phyloP scores from a whole-genome alignment of 495 filamentous ascomycete genomes.

The Xylaria cubensis region DNA sequence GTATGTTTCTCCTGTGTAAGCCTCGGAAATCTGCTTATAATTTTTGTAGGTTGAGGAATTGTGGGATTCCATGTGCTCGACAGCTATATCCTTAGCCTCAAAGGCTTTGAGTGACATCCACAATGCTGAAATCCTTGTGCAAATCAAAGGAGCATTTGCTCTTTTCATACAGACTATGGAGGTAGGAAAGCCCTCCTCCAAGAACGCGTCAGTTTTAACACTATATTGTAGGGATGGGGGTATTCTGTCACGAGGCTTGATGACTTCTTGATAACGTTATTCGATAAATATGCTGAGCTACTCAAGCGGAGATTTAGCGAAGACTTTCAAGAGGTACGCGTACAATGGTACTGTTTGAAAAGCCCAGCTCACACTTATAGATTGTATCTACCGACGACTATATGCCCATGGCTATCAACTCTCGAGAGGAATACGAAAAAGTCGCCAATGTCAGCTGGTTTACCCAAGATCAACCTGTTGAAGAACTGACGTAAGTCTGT shows the following conservation, averaged over 20 bases:
- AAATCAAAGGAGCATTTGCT: constrained; percentile 90
- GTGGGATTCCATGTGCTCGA: constrained; percentile 97
- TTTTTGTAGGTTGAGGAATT: constrained; percentile 81
- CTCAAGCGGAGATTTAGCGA: constrained; percentile 88
- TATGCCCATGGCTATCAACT: constrained; percentile 97
- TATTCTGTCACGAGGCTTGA: constrained; percentile 85
- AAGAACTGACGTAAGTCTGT: constrained; percentile 70
- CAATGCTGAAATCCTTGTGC: constrained; percentile 83
- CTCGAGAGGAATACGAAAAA: constrained; percentile 89
- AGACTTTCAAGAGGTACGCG: constrained; percentile 83
- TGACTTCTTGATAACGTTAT: constrained; percentile 80
- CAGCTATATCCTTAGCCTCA: constrained; percentile 78
- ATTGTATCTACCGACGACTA: constrained; percentile 98
- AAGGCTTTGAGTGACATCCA: constrained; percentile 77
- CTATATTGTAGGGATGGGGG: constrained; percentile 72
- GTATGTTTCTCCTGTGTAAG: constrained; percentile 53
- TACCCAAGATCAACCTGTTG: constrained; percentile 74
- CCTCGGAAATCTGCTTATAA: constrained; percentile 34
- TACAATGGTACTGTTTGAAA: constrained; percentile 46
- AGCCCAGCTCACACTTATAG: constrained; percentile 73
- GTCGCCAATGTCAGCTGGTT: constrained; percentile 95
- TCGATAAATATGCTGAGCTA: constrained; percentile 92
- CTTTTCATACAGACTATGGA: constrained; percentile 99
- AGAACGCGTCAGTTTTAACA: constrained; percentile 30
- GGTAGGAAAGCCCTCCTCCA: constrained; percentile 50